phyloP scores from a whole-genome alignment of 257 asterid genomes.

The Eucommia ulmoides region DNA sequence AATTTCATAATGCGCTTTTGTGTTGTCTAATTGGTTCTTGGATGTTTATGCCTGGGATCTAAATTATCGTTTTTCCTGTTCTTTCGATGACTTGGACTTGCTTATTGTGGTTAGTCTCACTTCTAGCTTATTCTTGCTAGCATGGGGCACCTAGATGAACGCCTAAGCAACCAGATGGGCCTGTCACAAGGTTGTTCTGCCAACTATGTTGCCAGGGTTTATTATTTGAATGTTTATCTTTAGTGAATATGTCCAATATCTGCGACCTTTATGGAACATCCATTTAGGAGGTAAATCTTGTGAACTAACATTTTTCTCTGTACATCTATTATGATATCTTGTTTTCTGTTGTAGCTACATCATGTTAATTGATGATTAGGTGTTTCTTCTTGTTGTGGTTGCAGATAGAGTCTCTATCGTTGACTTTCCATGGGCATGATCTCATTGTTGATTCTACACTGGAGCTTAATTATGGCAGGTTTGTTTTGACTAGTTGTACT shows the following conservation, averaged over 20 bases:
- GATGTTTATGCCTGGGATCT: too few relatives aligned
- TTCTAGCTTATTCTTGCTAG: constrained; percentile 28
- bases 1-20: too few relatives aligned
- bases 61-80: too few relatives aligned
- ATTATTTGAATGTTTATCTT: not conserved
- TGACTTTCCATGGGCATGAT: constrained; percentile 96
- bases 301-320: not conserved
- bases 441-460: constrained; percentile 89
- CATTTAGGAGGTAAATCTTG: not conserved
- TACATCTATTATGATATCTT: not conserved
- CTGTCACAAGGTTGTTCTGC: not conserved
- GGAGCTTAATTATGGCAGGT: constrained; percentile 96
- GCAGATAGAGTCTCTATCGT: constrained; percentile 95
- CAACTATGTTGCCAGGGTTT: not conserved
- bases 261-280: not conserved
- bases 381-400: not conserved
- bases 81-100: not conserved
- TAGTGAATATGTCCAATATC: not conserved
- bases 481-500: not conserved
- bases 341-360: not conserved
- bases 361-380: too few relatives aligned
- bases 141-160: constrained; percentile 22
- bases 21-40: too few relatives aligned
- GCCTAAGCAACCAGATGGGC: not conserved
- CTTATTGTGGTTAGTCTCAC: constrained; percentile 8